Conservation (phyloP, 1,139 yeast species). For the Suhomyces bribrorum region DNA sequence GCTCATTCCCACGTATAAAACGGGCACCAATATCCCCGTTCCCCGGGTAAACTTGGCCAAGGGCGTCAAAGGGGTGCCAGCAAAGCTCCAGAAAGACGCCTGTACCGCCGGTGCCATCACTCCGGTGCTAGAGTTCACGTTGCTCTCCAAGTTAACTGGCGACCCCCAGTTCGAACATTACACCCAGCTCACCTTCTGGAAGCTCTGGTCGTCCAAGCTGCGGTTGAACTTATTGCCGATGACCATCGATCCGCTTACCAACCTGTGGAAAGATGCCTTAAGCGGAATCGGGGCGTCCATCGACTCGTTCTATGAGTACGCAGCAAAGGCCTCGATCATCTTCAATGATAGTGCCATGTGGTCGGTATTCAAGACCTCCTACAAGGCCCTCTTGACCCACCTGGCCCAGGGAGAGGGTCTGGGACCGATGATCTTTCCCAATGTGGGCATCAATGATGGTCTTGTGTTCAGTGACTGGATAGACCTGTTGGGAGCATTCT, state of each 20-base stretch:
- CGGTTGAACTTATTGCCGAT: slow-evolving; percentile 69
- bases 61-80: slow-evolving; percentile 51
- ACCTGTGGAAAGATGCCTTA: slow-evolving; percentile 57
- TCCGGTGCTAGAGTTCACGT: slow-evolving; percentile 75
- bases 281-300: slow-evolving; percentile 91
- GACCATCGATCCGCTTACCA: slow-evolving; percentile 65
- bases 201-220: slow-evolving; percentile 70
- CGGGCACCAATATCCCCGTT: slow-evolving; percentile 62
- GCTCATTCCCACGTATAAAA: slow-evolving; percentile 64
- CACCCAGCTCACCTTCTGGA: slow-evolving; percentile 64
- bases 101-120: slow-evolving; percentile 88
- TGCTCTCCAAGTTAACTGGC: slow-evolving; percentile 71
- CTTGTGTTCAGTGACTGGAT: slow-evolving; percentile 63
- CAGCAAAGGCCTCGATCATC: slow-evolving; percentile 71
- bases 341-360: slow-evolving; percentile 66
- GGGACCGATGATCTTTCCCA: slow-evolving; percentile 59
- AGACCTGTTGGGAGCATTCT: slow-evolving; percentile 84
- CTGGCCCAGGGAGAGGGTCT: slow-evolving; percentile 44
- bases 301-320: slow-evolving; percentile 92
- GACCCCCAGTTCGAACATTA: slow-evolving; percentile 68
- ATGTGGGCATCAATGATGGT: slow-evolving; percentile 59
- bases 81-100: slow-evolving; percentile 55
- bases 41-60: slow-evolving; percentile 67
- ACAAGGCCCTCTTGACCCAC: slow-evolving; percentile 55
- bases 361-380: slow-evolving; percentile 60